Conservation (phyloP, 495 filamentous ascomycete genomes). For the Hypomontagnella monticulosa region DNA sequence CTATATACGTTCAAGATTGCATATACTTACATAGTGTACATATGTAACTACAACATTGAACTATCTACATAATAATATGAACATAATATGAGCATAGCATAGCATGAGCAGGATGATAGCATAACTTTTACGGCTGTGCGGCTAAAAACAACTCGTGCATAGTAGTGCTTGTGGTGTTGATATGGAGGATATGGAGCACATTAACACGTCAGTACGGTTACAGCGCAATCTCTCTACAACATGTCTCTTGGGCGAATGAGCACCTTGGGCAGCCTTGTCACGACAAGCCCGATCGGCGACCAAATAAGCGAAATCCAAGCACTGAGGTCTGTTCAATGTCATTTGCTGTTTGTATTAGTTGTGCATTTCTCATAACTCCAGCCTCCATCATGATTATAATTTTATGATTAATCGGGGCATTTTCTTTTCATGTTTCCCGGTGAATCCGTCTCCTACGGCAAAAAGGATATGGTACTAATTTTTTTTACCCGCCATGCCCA, state of each 20-base stretch:
- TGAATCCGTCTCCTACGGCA: constrained; percentile 31
- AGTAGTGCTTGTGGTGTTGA: too few relatives aligned
- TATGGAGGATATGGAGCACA: not conserved
- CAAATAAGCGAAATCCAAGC: constrained; percentile 32
- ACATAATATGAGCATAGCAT: too few relatives aligned
- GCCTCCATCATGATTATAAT: not conserved
- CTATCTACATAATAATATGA: too few relatives aligned
- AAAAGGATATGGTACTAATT: not conserved
- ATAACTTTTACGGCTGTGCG: constrained; percentile 11
- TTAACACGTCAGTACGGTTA: constrained; percentile 38
- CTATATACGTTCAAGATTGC: not conserved
- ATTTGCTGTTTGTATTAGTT: not conserved
- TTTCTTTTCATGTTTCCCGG: constrained; percentile 3
- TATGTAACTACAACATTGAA: too few relatives aligned
- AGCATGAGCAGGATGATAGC: too few relatives aligned
- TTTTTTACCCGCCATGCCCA: too few relatives aligned
- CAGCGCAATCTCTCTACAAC: constrained; percentile 38
- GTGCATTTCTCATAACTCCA: constrained; percentile 11
- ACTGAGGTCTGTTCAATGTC: too few relatives aligned
- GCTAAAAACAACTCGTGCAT: constrained; percentile 5
- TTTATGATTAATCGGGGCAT: too few relatives aligned
- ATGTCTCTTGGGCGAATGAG: constrained; percentile 32
- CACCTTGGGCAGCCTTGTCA: constrained; percentile 27
- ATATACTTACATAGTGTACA: constrained; percentile 19
- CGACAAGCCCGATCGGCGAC: constrained; percentile 40